Base-by-base conservation (phyloP, 306 rosid species). In the Corylus heterophylla region DNA sequence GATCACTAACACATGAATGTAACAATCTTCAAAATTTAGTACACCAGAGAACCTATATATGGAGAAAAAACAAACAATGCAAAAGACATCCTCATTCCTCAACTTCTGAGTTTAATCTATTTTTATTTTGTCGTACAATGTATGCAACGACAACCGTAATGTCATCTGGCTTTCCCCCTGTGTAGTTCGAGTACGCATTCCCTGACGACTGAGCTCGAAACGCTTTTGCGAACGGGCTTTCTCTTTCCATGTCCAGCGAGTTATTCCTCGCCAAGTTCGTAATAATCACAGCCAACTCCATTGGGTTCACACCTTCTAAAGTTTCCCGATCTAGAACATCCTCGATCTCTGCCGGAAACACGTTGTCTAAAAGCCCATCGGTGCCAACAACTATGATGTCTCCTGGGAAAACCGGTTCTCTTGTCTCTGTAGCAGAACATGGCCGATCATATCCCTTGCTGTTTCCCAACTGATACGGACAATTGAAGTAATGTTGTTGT, bases 381-480 rank as follows among this genome's bases (percentile, higher is more conserved):
- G 63, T 56, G 63, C 63, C 63, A 2, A 56, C 12, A 56, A n/a
- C 31, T 56, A 56, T 20, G 63, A 56, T n/a, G 12, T 56, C 25
- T 56, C 27, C 29, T 20, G 63, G 63, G 4, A 56, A 2, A 56
- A 56, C 11, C 12, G 31, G 12, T 3, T n/a, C 63, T 3, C 27
- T 8, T 56, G 4, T 16, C 63, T 20, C 4, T 8, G 1, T 7
- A 56, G 63, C 29, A 0, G 47, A 27, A 7, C 14, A 18, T 20
- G 76, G 77, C 39, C 1, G 5, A 45, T 67, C 54, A 10, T 16
- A 11, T 1, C 13, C 6, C 11, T 4, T 12, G 54, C 22, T 45
- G 14, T 22, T 68, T 29, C 79, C 80, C 22, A 83, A 9, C 51
- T 78, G 77, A 12, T 44, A 56, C 13, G 76, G 76, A 7, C 12